Conservation (phyloP, 805 yeast species). For the Yarrowia divulgata region DNA sequence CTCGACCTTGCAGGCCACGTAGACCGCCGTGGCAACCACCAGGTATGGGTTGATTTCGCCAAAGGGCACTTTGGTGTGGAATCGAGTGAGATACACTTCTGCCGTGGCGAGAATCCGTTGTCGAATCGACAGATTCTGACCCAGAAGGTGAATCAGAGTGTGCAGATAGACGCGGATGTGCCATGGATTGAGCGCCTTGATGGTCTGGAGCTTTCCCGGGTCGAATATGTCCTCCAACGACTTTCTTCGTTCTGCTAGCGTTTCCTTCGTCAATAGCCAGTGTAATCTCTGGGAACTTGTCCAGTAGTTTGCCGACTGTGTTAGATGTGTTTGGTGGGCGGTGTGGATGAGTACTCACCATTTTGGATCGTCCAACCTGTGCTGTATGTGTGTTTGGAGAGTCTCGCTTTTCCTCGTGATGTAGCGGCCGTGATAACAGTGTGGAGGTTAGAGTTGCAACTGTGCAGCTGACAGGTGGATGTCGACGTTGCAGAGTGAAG, state of each 20-base stretch:
- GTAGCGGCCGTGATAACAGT: constrained; percentile 5
- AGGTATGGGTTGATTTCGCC: constrained; percentile 84
- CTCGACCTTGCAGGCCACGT: constrained; percentile 91
- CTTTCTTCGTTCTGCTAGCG: constrained; percentile 57
- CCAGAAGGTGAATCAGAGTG: constrained; percentile 69
- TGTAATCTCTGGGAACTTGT: constrained; percentile 76
- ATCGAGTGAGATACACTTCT: constrained; percentile 81
- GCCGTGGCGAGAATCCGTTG: constrained; percentile 90
- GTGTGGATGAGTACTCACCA: constrained; percentile 1
- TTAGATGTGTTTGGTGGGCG: constrained; percentile 7
- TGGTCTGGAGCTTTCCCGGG: constrained; percentile 50
- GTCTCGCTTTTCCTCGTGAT: background rate
- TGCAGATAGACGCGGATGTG: constrained; percentile 72
- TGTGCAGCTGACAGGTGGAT: constrained; percentile 9
- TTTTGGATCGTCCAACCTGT: constrained; percentile 2
- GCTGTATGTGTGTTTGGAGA: background rate
- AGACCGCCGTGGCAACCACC: constrained; percentile 82
- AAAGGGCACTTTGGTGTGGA: constrained; percentile 72
- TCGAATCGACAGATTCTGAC: constrained; percentile 76
- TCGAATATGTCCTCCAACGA: constrained; percentile 39
- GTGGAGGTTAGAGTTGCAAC: constrained; percentile 21
- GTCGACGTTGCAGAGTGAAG: background rate
- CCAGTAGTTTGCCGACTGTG: constrained; percentile 86
- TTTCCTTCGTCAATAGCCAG: constrained; percentile 81
- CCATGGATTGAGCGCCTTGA: constrained; percentile 48